A percentile compares a stretch with the other conserved stretches of the same genome.
Evolutionary conservation across 306 rosid genomes (phyloP).

Genomic region (Pachyrhizus erosus): DNA sequence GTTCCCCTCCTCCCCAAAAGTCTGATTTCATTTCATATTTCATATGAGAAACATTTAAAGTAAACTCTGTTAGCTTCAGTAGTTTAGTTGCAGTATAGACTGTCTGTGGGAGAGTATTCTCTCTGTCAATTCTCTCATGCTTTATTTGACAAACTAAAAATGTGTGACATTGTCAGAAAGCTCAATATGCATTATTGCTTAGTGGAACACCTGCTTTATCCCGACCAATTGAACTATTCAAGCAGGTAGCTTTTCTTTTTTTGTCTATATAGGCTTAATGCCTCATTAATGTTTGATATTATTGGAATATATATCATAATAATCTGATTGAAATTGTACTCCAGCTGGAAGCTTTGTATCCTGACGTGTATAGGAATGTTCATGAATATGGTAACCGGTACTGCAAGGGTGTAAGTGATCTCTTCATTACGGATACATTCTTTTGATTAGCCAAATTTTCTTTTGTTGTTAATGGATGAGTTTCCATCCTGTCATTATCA

Average conservation of each 20-base stretch:
- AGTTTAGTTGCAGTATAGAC: neutral
- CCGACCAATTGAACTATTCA: slow-evolving; percentile 90
- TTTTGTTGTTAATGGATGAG: slow-evolving; percentile 32
- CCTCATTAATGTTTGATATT: slow-evolving; percentile 25
- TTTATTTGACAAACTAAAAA: slow-evolving; percentile 30
- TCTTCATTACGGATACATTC: slow-evolving; percentile 27
- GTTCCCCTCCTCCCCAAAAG: slow-evolving; percentile 24
- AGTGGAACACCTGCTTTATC: slow-evolving; percentile 99
- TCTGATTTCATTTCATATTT: slow-evolving; percentile 32
- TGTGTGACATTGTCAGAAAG: slow-evolving; percentile 64
- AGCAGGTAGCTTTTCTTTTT: slow-evolving; percentile 64
- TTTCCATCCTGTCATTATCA: slow-evolving; percentile 20
- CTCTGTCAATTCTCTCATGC: slow-evolving; percentile 27
- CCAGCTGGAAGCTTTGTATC: slow-evolving; percentile 96
- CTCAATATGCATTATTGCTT: slow-evolving; percentile 82
- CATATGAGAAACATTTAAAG: slow-evolving; percentile 27
- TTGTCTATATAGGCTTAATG: slow-evolving; percentile 20
- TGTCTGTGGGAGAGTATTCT: slow-evolving; percentile 14
- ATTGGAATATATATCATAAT: slow-evolving; percentile 31
- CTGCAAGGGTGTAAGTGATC: slow-evolving; percentile 95
- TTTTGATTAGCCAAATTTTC: slow-evolving; percentile 32
- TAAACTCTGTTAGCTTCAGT: slow-evolving; percentile 19
- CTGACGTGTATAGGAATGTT: slow-evolving; percentile 82
- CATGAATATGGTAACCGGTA: slow-evolving; percentile 93
- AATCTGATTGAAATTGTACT: slow-evolving; percentile 45